Base-by-base conservation (phyloP, 1,139 yeast species). In the Sporopachydermia cereana region DNA sequence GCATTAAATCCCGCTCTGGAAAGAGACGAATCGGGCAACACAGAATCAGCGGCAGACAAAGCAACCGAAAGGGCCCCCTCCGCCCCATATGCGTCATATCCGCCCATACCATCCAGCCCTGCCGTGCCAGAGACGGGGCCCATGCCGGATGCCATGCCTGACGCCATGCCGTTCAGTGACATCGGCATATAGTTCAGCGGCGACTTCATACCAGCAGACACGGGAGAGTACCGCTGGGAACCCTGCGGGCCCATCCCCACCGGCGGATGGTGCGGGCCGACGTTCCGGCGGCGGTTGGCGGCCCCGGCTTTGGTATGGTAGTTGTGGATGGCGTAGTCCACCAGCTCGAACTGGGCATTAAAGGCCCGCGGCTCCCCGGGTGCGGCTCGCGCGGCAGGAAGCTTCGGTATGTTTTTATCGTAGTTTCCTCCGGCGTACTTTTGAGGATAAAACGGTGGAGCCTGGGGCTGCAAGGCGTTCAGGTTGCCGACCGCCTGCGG, bases 271-370 rank as follows among this genome's bases (percentile, higher is more conserved):
- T 27, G 12, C 12, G n/a, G 12, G n/a, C n/a, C n/a, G 30, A 12
- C n/a, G n/a, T 27, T 27, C 12, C 30, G 30, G n/a, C 30, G 30
- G n/a, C 30, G 30, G 30, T 27, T 27, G 30, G n/a, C 30, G n/a
- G 30, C 12, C n/a, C n/a, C n/a, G n/a, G n/a, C n/a, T 27, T 27
- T 27, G 12, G 30, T 12, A n/a, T 27, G 30, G 14, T 12, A 27
- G 30, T 27, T 27, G n/a, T 27, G 30, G n/a, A 27, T 27, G 12
- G 30, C 30, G n/a, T 12, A 27, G n/a, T 27, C 30, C 12, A 27
- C 30, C 12, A 27, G 30, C n/a, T 27, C 30, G 30, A 27, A n/a
- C 30, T 27, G 30, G n/a, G 30, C 12, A n/a, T 27, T 27, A n/a
- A 27, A 27, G n/a, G 30, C 30, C n/a, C 12, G 14, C 12, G 30